Evolutionary conservation across 768 basidiomycete genomes (phyloP).

Genomic region (Candolleomyces eurysporus): DNA sequence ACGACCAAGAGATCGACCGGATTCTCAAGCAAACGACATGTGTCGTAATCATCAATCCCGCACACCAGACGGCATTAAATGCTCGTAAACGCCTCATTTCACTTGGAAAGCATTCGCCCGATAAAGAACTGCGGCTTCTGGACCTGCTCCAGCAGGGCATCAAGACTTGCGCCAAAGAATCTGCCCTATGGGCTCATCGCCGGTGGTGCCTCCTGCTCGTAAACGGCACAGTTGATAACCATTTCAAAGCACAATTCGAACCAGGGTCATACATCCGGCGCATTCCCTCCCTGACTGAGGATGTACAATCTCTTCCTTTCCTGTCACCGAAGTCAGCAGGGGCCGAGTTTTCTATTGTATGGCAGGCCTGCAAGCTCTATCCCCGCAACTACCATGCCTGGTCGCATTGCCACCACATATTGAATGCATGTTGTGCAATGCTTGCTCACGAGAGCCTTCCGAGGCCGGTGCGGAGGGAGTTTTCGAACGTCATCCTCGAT

Average conservation of each 20-base stretch:
- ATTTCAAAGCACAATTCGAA: not conserved
- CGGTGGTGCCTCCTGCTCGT: constrained; percentile 55
- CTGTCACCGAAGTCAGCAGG: constrained; percentile 35
- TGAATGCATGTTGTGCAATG: constrained; percentile 30
- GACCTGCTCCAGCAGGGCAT: constrained; percentile 48
- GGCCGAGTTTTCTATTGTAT: constrained; percentile 48
- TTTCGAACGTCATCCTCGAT: constrained; percentile 31
- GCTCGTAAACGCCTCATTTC: constrained; percentile 51
- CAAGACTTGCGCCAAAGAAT: constrained; percentile 59
- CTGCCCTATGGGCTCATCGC: constrained; percentile 68
- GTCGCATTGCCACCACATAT: constrained; percentile 56
- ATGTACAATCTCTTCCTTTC: constrained; percentile 23
- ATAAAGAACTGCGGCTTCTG: constrained; percentile 48
- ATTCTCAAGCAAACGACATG: constrained; percentile 37
- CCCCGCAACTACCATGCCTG: constrained; percentile 77
- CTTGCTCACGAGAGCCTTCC: constrained; percentile 13
- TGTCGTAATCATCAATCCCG: constrained; percentile 65
- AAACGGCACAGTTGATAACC: constrained; percentile 19
- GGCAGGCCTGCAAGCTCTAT: constrained; percentile 56
- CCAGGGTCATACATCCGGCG: not conserved
- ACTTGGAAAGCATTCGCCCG: constrained; percentile 31
- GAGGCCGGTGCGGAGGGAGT: constrained; percentile 15
- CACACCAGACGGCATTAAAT: constrained; percentile 68
- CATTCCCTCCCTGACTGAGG: constrained; percentile 7
- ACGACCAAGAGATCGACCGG: constrained; percentile 18